Evolutionary conservation across 73 alveolate species (phyloP), one percentile per base, ranked within the genome.

Genomic region (Uronychia setigera): DNA sequence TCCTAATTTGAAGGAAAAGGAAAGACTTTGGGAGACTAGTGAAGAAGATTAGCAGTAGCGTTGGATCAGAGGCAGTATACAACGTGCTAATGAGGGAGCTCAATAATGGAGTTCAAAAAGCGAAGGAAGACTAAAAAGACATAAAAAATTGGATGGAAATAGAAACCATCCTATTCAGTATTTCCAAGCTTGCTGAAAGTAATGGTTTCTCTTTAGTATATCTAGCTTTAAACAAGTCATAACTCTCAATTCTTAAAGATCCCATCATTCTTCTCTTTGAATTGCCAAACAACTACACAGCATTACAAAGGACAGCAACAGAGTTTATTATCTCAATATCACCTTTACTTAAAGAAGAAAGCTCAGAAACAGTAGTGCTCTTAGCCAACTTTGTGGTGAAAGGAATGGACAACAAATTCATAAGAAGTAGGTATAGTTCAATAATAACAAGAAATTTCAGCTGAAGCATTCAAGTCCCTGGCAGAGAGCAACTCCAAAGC

Each of bases 141-240:
- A 46, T 46, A 5, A 46, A 46, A 19, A 46, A 46, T 46, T 46
- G 67, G 67, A 46, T 46, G 67, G 67, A 46, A 46, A 46, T 46
- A 11, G 67, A 46, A 19, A 46, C 67, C 5, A 46, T 46, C 19
- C 67, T 46, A 5, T 46, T 11, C 67, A 46, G 67, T 46, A 5
- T 46, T 46, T 46, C 67, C 67, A 46, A 46, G 19, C 67, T 46
- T 46, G 67, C 67, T 46, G 67, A 46, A 46, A 46, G 67, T 46
- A 46, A 46, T 5, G n/a, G 19, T 46, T 46, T 19, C 19, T 46
- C n/a, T n/a, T n/a, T n/a, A n/a, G n/a, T 11, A 46, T 19, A 46
- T 11, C 19, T 11, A 46, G 67, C 67, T 19, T 19, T 46, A 46
- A 46, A 46, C 19, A 19, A 5, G 5, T 46, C 67, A 46, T 46